These are phyloP conservation scores for Angomonas deanei DNA, from an alignment of 208 protist genomes.

Conservation along the genomic window DNA sequence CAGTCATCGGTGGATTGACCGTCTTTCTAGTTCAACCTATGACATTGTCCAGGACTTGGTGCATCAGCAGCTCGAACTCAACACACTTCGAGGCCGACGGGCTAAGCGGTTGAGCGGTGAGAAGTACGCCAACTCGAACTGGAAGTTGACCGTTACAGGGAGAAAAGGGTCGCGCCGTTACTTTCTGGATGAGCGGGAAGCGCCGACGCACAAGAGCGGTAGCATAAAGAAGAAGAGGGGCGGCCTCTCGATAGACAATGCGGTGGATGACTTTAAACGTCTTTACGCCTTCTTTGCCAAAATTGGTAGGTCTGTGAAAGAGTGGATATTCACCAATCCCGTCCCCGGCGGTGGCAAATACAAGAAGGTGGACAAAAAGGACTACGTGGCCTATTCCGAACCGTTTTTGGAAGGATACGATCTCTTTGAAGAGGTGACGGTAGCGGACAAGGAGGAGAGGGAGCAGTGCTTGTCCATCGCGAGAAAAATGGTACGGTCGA, in stretches of 20 bases:
- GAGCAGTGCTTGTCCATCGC: constrained; percentile 33
- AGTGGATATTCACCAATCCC: not conserved
- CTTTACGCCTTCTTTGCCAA: not conserved
- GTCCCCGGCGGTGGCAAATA: not conserved
- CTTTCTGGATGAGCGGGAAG: not conserved
- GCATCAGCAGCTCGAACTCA: constrained; percentile 36
- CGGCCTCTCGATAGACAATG: not conserved
- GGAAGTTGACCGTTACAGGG: not conserved
- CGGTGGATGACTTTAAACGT: not conserved
- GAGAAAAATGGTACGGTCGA: constrained; percentile 35
- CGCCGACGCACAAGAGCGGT: not conserved
- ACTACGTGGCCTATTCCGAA: constrained; percentile 43
- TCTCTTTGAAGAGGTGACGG: constrained; percentile 39
- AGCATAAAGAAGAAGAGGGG: not conserved
- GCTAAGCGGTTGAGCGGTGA: constrained; percentile 23
- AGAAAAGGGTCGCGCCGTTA: not conserved
- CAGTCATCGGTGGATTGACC: constrained; percentile 16
- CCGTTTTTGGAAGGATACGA: constrained; percentile 30
- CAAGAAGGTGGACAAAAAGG: not conserved
- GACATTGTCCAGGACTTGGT: constrained; percentile 57
- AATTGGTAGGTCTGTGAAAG: not conserved
- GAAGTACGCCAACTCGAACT: constrained; percentile 3
- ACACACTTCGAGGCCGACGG: constrained; percentile 36
- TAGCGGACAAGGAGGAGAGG: constrained; percentile 48
- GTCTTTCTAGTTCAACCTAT: constrained; percentile 27